Base-by-base conservation (phyloP, 1,284 basidiomycete genomes). In the Moniliophthora roreri region DNA sequence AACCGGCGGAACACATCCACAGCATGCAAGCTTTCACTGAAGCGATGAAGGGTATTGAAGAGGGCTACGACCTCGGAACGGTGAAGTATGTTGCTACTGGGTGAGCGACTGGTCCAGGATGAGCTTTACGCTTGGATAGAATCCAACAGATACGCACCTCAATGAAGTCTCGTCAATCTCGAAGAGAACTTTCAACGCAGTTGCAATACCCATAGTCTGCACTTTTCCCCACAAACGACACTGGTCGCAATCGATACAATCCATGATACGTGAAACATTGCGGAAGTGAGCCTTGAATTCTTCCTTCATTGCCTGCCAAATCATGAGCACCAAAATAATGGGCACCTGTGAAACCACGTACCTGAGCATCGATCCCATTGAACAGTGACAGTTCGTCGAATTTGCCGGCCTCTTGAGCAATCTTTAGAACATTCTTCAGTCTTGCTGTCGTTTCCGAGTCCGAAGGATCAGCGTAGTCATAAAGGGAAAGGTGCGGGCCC, bases 211-310 rank as follows among this genome's bases (percentile, higher is more conserved):
- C 1, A 89, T 93, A 3, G 95, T 91, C 70, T 99, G 97, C 9
- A 99, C 81, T 73, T 98, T 98, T 48, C 96, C 96, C 97, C 97
- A 99, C 10, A 99, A 75, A n/a, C 95, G 82, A 67, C 96, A 99
- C 72, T 99, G 98, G 74, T 97, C 95, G 69, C 96, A 99, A 0
- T 95, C 97, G 9, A 98, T 92, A 65, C 97, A 99, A 65, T 99
- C 97, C 95, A 98, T 98, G 62, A 99, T 98, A 41, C 90, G 82
- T 23, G 91, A 91, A 15, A 99, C 93, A 68, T 99, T 99, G 26
- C 96, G 81, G 80, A 99, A 99, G 64, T 97, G 95, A 36, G 83
- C 76, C 69, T 98, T 97, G 75, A 99, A 99, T 70, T 99, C 93
- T 61, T 95, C 87, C 70, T 95, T 97, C 46, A 99, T 71, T 23